Evolutionary conservation across 2,329 filamentous ascomycete genomes (phyloP).

Genomic region (Apiospora hydei): DNA sequence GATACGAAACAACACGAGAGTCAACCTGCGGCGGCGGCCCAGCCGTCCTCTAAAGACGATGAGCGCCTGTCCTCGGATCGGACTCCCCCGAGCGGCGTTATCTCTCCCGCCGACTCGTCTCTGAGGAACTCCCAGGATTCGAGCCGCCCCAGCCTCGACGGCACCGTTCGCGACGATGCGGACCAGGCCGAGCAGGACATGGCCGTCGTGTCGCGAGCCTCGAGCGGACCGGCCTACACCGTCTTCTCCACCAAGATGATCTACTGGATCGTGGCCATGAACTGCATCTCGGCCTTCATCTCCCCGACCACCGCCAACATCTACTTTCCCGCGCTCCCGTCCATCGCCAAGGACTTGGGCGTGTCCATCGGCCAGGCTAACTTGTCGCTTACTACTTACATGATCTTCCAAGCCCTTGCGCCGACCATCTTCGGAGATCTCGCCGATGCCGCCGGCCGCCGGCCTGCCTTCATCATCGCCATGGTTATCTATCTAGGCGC

Average conservation of each 20-base stretch:
- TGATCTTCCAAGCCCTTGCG: conserved; percentile 69
- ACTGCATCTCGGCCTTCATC: conserved; percentile 59
- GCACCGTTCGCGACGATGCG: conserved; percentile 21
- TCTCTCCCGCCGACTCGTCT: not conserved
- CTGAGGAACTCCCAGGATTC: conserved; percentile 7
- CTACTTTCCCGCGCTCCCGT: conserved; percentile 54
- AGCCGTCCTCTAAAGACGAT: not conserved
- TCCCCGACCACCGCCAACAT: conserved; percentile 68
- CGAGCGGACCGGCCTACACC: conserved; percentile 50
- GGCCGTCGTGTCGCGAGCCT: conserved; percentile 44
- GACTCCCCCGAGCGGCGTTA: conserved; percentile 6
- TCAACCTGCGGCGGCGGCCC: not conserved
- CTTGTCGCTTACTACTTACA: conserved; percentile 64
- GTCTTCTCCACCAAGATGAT: conserved; percentile 52
- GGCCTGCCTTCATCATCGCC: conserved; percentile 67
- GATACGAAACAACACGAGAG: not conserved
- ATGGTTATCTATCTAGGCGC: conserved; percentile 64
- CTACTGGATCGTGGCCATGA: conserved; percentile 61
- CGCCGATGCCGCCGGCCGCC: conserved; percentile 65
- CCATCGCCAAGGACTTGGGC: conserved; percentile 47
- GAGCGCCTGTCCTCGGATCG: not conserved
- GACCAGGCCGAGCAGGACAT: conserved; percentile 37
- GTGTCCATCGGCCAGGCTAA: conserved; percentile 53
- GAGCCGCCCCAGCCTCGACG: not conserved
- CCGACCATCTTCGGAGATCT: conserved; percentile 69